Conservation (phyloP, 768 basidiomycete species). For the Infundibulicybe gibba region DNA sequence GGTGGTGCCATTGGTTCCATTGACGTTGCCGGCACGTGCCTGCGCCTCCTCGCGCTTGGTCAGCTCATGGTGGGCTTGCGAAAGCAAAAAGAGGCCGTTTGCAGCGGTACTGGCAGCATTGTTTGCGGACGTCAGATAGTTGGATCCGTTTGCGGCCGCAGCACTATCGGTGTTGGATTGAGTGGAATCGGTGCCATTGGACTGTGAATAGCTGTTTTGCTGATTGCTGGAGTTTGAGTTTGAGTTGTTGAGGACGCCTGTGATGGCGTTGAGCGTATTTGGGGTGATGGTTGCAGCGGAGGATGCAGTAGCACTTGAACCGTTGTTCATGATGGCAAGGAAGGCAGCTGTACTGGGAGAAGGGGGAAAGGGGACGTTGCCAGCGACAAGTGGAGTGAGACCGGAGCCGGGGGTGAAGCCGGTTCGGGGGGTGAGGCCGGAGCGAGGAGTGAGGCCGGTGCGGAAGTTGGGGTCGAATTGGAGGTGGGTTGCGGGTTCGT, state of each 20-base stretch:
- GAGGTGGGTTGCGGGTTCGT: slow-evolving; percentile 32
- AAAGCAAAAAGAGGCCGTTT: slow-evolving; percentile 91
- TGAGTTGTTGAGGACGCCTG: slow-evolving; percentile 68
- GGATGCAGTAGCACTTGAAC: slow-evolving; percentile 24
- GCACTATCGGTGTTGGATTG: slow-evolving; percentile 24
- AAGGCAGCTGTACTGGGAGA: slow-evolving; percentile 91
- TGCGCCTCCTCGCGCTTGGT: slow-evolving; percentile 91
- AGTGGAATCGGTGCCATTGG: slow-evolving; percentile 18
- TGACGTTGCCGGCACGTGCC: slow-evolving; percentile 36
- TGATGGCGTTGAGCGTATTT: slow-evolving; percentile 75
- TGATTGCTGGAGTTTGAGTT: slow-evolving; percentile 32
- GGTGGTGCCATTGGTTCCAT: slow-evolving; percentile 26
- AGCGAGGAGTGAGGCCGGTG: slow-evolving; percentile 83
- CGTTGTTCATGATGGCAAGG: slow-evolving; percentile 84
- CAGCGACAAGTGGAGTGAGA: slow-evolving; percentile 77
- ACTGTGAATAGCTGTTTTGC: slow-evolving; percentile 37
- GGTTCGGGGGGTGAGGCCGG: slow-evolving; percentile 83
- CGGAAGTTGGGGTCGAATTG: slow-evolving; percentile 77
- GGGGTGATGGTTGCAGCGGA: slow-evolving; percentile 58
- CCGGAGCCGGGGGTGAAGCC: slow-evolving; percentile 77
- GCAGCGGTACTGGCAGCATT: slow-evolving; percentile 71
- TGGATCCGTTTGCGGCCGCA: slow-evolving; percentile 32
- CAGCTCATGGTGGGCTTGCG: slow-evolving; percentile 94
- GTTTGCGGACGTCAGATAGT: slow-evolving; percentile 40
- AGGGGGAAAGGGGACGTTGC: slow-evolving; percentile 74